Conservation (phyloP, 78 protist genomes). For the Tieghemostelium lacteum region DNA sequence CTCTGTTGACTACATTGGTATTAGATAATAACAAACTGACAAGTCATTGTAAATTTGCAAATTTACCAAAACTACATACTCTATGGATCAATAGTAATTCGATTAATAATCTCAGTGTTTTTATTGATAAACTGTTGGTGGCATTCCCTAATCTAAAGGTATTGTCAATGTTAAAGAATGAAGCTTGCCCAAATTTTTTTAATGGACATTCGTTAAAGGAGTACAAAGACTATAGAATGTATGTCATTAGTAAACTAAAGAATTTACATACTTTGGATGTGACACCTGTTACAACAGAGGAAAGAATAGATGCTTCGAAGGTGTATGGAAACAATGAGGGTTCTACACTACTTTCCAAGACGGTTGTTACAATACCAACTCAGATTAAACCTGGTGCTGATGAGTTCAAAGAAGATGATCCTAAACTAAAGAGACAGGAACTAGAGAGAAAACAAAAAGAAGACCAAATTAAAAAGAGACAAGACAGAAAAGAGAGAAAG, state of each 20-base stretch:
- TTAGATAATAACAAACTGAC: constrained; percentile 65
- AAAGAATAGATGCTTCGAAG: constrained; percentile 22
- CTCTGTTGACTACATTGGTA: constrained; percentile 48
- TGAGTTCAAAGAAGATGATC: constrained; percentile 40
- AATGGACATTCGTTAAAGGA: constrained; percentile 50
- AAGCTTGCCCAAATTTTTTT: constrained; percentile 85
- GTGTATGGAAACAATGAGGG: constrained; percentile 14
- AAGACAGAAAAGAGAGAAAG: constrained; percentile 19
- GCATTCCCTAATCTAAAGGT: constrained; percentile 14
- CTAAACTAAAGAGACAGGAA: constrained; percentile 48
- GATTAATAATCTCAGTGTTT: constrained; percentile 42
- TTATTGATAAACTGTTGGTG: constrained; percentile 29
- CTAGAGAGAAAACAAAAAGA: background rate
- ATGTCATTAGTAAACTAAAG: constrained; percentile 12
- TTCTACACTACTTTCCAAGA: background rate
- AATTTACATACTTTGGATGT: constrained; percentile 37
- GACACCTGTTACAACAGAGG: constrained; percentile 26
- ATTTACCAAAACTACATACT: constrained; percentile 6
- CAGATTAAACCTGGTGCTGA: background rate
- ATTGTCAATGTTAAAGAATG: constrained; percentile 76
- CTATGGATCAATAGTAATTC: constrained; percentile 72
- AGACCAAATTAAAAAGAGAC: background rate
- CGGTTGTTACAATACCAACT: background rate
- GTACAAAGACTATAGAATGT: constrained; percentile 70
- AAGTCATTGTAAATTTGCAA: constrained; percentile 32